These are phyloP conservation scores for Panicum miliaceum DNA, from an alignment of 176 grass and related monocot species.

Conservation along the genomic window DNA sequence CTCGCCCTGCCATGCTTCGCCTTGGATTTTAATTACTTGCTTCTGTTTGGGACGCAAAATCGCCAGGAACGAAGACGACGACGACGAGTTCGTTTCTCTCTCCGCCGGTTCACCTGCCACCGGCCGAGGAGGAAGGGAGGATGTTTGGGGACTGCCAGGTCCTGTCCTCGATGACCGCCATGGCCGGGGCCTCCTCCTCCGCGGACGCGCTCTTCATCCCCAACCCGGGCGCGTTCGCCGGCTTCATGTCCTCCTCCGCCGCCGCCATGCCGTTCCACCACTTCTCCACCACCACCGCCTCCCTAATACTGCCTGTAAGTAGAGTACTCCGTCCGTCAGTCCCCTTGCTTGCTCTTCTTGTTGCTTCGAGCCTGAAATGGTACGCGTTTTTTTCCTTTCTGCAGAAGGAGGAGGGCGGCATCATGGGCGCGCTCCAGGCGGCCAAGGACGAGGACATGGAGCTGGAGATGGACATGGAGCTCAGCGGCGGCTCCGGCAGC, in stretches of 20 bases:
- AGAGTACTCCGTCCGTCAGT: background rate
- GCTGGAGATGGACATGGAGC: constrained; percentile 58
- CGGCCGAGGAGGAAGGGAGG: background rate
- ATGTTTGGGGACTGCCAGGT: constrained; percentile 99
- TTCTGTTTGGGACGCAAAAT: background rate
- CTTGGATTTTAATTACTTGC: background rate
- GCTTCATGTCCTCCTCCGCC: constrained; percentile 62
- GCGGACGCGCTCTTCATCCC: constrained; percentile 78
- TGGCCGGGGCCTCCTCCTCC: constrained; percentile 47
- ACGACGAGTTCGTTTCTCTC: background rate
- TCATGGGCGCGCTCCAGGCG: constrained; percentile 45
- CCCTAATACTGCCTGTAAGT: constrained; percentile 56
- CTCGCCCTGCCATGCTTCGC: background rate
- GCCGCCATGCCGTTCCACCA: constrained; percentile 80
- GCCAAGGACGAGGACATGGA: constrained; percentile 89
- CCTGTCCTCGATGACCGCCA: constrained; percentile 73
- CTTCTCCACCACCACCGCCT: constrained; percentile 24
- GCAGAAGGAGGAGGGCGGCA: constrained; percentile 75
- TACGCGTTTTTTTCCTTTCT: too few relatives aligned
- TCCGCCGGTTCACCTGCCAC: background rate
- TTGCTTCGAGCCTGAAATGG: background rate
- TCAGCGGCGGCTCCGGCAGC: constrained; percentile 82
- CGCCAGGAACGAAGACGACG: background rate
- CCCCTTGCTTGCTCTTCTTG: background rate
- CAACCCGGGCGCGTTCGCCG: constrained; percentile 60